Percentiles rank a stretch among this genome's conserved stretches.
These are phyloP conservation scores for Bruguiera sexangula DNA, from an alignment of 345 rosid species.

Conservation along the genomic window DNA sequence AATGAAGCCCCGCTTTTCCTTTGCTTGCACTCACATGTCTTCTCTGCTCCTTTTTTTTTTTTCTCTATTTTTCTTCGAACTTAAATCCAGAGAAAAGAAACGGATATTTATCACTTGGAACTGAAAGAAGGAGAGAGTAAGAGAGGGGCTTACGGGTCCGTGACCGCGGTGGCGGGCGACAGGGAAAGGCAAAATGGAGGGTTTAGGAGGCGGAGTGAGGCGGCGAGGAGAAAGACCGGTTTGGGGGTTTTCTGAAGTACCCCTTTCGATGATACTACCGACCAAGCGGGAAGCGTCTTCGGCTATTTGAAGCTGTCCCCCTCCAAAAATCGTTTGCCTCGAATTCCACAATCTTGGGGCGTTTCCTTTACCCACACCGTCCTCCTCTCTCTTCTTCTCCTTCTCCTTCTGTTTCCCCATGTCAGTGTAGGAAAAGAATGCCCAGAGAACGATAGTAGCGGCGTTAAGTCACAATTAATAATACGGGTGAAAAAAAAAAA, in stretches of 20 bases:
- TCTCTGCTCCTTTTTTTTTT: no score
- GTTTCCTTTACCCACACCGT: not conserved
- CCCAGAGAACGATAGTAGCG: no score
- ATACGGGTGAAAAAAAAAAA: no score
- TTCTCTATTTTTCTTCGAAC: no score
- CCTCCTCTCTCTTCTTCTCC: constrained; percentile 24
- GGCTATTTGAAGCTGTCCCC: constrained; percentile 21
- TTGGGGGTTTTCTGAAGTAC: constrained; percentile 30
- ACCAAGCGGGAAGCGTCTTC: constrained; percentile 41
- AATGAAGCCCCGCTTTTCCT: no score
- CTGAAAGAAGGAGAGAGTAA: not conserved
- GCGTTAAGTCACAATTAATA: no score
- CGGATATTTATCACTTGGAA: not conserved
- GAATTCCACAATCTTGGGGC: not conserved
- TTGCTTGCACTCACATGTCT: no score
- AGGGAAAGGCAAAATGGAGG: constrained; percentile 69
- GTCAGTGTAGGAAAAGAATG: not conserved
- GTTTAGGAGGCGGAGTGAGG: constrained; percentile 50
- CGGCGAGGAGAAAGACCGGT: constrained; percentile 28
- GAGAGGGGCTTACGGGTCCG: constrained; percentile 59
- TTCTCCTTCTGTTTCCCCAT: constrained; percentile 1
- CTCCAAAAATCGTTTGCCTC: constrained; percentile 16
- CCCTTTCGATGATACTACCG: constrained; percentile 78
- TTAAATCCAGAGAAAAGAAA: not conserved
- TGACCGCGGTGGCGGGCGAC: constrained; percentile 90